A percentile compares a stretch with the other conserved stretches of the same genome.
These are phyloP conservation scores for Colletotrichum tropicale DNA, from an alignment of 2,329 filamentous ascomycete genomes.

Conservation along the genomic window DNA sequence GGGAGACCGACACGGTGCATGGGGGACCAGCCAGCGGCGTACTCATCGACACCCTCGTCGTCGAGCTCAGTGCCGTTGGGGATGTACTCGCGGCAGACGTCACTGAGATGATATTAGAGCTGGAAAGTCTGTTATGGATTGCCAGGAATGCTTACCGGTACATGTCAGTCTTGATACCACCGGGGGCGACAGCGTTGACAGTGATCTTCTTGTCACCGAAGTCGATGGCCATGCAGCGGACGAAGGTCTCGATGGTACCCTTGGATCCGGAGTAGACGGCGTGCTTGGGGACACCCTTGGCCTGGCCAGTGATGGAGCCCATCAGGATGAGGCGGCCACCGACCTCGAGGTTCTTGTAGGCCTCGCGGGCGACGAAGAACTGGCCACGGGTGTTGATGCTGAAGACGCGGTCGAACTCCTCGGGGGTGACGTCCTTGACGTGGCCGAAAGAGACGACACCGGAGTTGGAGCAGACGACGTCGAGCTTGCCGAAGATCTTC, in stretches of 20 bases:
- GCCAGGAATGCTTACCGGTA: not conserved
- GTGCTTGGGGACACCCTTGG: constrained; percentile 71
- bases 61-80: constrained; percentile 58
- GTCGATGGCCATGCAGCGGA: constrained; percentile 75
- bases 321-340: constrained; percentile 76
- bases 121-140: not conserved
- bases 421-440: constrained; percentile 70
- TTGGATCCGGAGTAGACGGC: constrained; percentile 78
- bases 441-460: constrained; percentile 73
- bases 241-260: constrained; percentile 78
- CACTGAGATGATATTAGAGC: constrained; percentile 22
- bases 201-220: constrained; percentile 71
- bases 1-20: constrained; percentile 70
- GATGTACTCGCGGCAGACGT: constrained; percentile 68
- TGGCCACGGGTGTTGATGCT: constrained; percentile 71
- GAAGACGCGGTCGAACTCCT: constrained; percentile 76
- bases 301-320: constrained; percentile 72
- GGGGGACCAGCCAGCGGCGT: constrained; percentile 50
- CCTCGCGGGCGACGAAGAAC: constrained; percentile 75
- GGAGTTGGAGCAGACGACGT: constrained; percentile 75
- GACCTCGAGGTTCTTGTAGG: constrained; percentile 71
- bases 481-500: constrained; percentile 67
- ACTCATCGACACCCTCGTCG: constrained; percentile 65
- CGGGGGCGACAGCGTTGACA: constrained; percentile 70
- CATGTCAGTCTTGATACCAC: constrained; percentile 63